These are phyloP conservation scores for Logfia minima DNA, from an alignment of 129 eudicot species.

Conservation along the genomic window DNA sequence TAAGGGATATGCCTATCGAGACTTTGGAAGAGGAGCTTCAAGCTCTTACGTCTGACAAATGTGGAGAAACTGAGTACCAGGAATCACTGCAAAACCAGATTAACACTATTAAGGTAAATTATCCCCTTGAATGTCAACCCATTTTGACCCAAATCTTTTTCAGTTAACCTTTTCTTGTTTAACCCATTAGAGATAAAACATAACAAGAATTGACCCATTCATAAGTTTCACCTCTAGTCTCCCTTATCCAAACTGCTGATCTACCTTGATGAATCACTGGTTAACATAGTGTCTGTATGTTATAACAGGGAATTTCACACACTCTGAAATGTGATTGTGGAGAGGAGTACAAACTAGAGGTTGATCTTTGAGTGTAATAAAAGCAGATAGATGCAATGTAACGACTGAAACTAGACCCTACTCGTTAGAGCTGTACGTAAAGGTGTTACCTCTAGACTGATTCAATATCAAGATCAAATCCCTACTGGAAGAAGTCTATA, in stretches of 20 bases:
- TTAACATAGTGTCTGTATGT: neutral
- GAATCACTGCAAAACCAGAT: constrained; percentile 66
- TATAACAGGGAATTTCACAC: constrained; percentile 58
- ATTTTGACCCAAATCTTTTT: neutral
- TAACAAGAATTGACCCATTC: neutral
- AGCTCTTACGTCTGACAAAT: constrained; percentile 66
- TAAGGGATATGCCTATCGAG: constrained; percentile 43
- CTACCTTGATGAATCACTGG: constrained; percentile 3
- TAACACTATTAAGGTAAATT: constrained; percentile 52
- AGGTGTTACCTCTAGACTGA: neutral
- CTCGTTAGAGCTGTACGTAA: neutral
- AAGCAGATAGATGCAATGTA: constrained; percentile 1
- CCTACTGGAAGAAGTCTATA: neutral
- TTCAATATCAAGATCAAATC: too few relatives aligned
- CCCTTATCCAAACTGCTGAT: neutral
- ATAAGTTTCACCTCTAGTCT: neutral
- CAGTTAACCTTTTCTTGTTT: neutral
- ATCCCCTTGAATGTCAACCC: constrained; percentile 1
- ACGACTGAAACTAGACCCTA: neutral
- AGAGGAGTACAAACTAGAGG: constrained; percentile 55
- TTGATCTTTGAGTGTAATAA: constrained; percentile 33
- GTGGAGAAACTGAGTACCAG: constrained; percentile 65
- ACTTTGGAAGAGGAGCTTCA: constrained; percentile 68
- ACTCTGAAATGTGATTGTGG: constrained; percentile 67
- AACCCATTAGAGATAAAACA: neutral